Base-by-base conservation (phyloP, 2,329 filamentous ascomycete genomes). In the Anisogramma anomala region DNA sequence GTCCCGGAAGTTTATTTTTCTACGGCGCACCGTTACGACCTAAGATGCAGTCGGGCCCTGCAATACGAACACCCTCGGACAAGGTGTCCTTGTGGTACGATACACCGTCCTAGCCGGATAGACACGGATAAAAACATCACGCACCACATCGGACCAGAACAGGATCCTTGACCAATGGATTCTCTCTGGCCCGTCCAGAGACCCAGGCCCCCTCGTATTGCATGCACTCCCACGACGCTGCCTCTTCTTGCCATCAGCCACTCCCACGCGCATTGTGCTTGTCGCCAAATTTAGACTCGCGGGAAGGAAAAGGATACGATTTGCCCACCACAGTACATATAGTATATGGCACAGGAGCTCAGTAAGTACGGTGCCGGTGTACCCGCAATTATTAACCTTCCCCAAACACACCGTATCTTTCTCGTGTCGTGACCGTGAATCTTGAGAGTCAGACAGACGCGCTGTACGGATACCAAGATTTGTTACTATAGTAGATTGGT, bases 11-110 rank as follows among this genome's bases (percentile, higher is more conserved):
- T 23, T 23, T 51, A 42, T 47, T 45, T 39, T 36, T 22, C 27
- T 50, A 43, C 42, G 50, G 51, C 44, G 36, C 19, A 33, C 50
- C 25, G 3, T 23, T 41, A 20, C 32, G 20, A 28, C 48, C 45
- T 23, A 8, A 34, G 35, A 41, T 45, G 50, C 50, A 52, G 37
- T 6, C 25, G 7, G 25, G 14, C 9, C 20, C 19, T 28, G 6
- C n/a, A 37, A 42, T 48, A 44, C 42, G 41, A 46, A 49, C 7
- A 6, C 14, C 27, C 27, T 14, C n/a, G 14, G 38, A 37, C 39
- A 22, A 43, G 41, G 30, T 41, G 43, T 36, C 41, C 43, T 28
- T 48, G 39, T 35, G 23, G 22, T 9, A 23, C 22, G 22, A n/a
- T n/a, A n/a, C n/a, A n/a, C n/a, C n/a, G n/a, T n/a, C n/a, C n/a